Evolutionary conservation across 495 filamentous ascomycete species (phyloP).

Genomic region (Immersiella caudata): DNA sequence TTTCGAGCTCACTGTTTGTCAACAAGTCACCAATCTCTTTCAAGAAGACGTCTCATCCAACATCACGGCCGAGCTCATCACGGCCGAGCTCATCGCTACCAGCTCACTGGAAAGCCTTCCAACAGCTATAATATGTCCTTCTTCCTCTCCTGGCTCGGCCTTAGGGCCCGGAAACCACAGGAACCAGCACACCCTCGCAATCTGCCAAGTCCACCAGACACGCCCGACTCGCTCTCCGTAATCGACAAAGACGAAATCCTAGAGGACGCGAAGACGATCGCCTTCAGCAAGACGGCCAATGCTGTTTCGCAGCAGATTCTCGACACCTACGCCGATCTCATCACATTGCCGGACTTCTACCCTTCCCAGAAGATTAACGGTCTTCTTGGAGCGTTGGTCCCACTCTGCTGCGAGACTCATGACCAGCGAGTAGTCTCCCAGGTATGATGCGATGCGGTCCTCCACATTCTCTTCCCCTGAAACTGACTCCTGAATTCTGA

Average conservation of each 20-base stretch:
- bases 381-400: background rate
- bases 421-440: background rate
- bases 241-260: slow-evolving; percentile 31
- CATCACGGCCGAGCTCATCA: too few species aligned
- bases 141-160: slow-evolving; percentile 23
- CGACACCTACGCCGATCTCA: background rate
- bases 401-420: background rate
- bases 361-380: background rate
- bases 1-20: too few species aligned
- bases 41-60: too few species aligned
- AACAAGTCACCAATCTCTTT: too few species aligned
- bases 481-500: background rate
- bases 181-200: slow-evolving; percentile 8
- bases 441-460: background rate
- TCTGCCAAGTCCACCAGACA: slow-evolving; percentile 1
- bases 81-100: too few species aligned
- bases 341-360: background rate
- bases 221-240: slow-evolving; percentile 28
- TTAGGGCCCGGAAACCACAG: slow-evolving; percentile 15
- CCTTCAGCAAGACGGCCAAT: background rate
- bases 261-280: background rate
- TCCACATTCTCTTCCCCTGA: background rate
- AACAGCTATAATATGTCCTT: slow-evolving; percentile 6
- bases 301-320: background rate
- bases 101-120: background rate